Conservation (phyloP, 164 flowering plant species). For the Echeveria elegans region DNA sequence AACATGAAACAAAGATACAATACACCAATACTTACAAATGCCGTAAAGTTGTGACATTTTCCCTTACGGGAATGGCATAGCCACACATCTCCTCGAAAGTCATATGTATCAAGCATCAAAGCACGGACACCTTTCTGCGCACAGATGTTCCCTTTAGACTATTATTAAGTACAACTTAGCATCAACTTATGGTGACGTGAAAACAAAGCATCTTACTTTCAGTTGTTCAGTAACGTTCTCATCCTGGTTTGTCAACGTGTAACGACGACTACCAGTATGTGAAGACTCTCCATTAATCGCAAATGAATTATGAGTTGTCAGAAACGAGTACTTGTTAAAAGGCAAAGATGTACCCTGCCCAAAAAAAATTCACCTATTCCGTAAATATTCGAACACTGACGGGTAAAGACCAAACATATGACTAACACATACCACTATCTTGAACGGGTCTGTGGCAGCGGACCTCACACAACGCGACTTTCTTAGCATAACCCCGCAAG, state of each 20-base stretch:
- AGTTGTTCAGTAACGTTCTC: slow-evolving; percentile 49
- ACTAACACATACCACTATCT: too few relatives aligned
- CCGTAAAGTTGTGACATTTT: slow-evolving; percentile 46
- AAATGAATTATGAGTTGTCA: slow-evolving; percentile 61
- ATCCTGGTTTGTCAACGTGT: slow-evolving; percentile 55
- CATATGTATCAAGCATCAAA: slow-evolving; percentile 67
- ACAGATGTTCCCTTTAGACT: neutral
- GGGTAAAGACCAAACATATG: too few relatives aligned
- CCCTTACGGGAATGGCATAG: slow-evolving; percentile 68
- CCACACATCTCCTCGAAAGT: slow-evolving; percentile 61
- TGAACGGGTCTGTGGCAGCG: too few relatives aligned
- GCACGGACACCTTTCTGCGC: slow-evolving; percentile 71
- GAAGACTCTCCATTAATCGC: slow-evolving; percentile 26
- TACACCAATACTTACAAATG: slow-evolving; percentile 41
- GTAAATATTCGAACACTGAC: too few relatives aligned
- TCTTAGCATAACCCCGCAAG: too few relatives aligned
- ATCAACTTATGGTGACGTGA: neutral
- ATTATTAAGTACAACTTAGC: neutral
- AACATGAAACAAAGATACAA: neutral
- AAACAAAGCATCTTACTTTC: slow-evolving; percentile 18
- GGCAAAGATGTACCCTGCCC: slow-evolving; percentile 19
- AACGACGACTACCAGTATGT: slow-evolving; percentile 24
- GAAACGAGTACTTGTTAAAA: slow-evolving; percentile 49
- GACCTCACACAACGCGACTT: too few relatives aligned
- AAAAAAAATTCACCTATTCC: too few relatives aligned